Percentiles rank a stretch among this genome's conserved stretches.
Evolutionary conservation across 2,329 filamentous ascomycete genomes (phyloP).

Genomic region (Hypoxylon sp.): DNA sequence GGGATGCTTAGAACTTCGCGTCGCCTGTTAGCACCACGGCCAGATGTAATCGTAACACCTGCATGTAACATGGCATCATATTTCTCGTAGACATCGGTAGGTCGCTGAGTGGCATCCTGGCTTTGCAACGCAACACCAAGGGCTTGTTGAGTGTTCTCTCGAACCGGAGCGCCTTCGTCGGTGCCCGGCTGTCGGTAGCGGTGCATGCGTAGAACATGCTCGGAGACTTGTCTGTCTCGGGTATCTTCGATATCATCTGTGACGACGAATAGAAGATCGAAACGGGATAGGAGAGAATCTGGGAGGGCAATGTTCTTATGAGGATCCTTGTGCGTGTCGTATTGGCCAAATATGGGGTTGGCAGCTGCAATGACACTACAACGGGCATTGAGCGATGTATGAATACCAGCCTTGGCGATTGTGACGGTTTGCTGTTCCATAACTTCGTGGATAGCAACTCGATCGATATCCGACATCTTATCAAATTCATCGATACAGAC

Average conservation of each 20-base stretch:
- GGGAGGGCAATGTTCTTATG: slow-evolving; percentile 98
- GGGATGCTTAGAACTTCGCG: slow-evolving; percentile 94
- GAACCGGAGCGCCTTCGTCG: slow-evolving; percentile 94
- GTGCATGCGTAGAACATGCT: slow-evolving; percentile 98
- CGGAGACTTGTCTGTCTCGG: slow-evolving; percentile 89
- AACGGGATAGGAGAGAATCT: slow-evolving; percentile 96
- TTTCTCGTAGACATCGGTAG: slow-evolving; percentile 94
- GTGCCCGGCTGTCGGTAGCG: slow-evolving; percentile 92
- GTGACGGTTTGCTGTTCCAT: slow-evolving; percentile 99
- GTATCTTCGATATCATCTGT: slow-evolving; percentile 98
- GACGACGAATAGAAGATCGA: slow-evolving; percentile 96
- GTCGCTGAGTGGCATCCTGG: slow-evolving; percentile 78
- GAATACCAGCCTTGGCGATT: slow-evolving; percentile 98
- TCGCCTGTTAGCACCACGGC: slow-evolving; percentile 80
- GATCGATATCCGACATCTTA: slow-evolving; percentile 99
- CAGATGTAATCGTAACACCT: slow-evolving; percentile 83
- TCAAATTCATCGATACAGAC: slow-evolving; percentile 99
- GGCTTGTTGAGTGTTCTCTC: slow-evolving; percentile 86
- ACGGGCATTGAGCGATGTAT: slow-evolving; percentile 95
- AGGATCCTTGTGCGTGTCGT: slow-evolving; percentile 97
- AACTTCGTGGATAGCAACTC: slow-evolving; percentile 99
- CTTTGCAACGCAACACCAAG: slow-evolving; percentile 89
- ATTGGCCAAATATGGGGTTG: slow-evolving; percentile 98
- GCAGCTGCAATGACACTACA: slow-evolving; percentile 97
- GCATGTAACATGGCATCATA: slow-evolving; percentile 96